Evolutionary conservation across 768 basidiomycete genomes (phyloP), one percentile per base, ranked within the genome.

Genomic region (Hericium alpestre): DNA sequence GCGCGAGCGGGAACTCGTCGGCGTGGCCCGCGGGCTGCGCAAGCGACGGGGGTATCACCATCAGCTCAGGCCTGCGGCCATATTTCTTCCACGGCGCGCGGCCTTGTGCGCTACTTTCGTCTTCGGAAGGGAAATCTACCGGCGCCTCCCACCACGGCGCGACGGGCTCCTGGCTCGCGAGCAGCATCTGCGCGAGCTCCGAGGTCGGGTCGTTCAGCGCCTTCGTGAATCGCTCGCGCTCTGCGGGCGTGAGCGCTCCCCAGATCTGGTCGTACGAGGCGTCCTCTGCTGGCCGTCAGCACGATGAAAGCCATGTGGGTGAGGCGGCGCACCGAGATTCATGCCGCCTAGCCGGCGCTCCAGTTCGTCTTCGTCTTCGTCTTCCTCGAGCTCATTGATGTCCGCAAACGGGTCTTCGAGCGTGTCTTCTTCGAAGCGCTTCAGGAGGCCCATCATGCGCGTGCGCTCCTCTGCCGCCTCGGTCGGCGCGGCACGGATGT

Each of bases 121-220:
- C 32, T 18, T 38, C 38, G 51, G 46, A 5, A 40, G 27, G n/a
- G 38, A 20, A 6, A 22, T 58, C 59, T 3, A 51, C 15, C 1
- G 64, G 60, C 18, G 64, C 70, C 55, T 83, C 77, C 90, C 90
- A 93, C 91, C 91, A 93, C 5, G 90, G 90, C 4, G 73, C 70
- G 4, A 70, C 69, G 20, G 69, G 73, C 47, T 80, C 81, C 57
- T 78, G 73, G 58, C 79, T 82, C 27, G 79, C 69, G 20, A 91
- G 67, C 2, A 92, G 75, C 57, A 79, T 74, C 59, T 77, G 78
- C 1, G 81, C 80, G 15, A 84, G 68, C 51, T 78, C 78, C 64
- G 83, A 79, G n/a, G 72, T 70, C 0, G 90, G 86, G 61, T 90
- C 76, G 40, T 75, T 69, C 55, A 91, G 66, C 1, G 78, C 76